phyloP scores from a whole-genome alignment of 2,329 filamentous ascomycete species.

The Diplodia intermedia region DNA sequence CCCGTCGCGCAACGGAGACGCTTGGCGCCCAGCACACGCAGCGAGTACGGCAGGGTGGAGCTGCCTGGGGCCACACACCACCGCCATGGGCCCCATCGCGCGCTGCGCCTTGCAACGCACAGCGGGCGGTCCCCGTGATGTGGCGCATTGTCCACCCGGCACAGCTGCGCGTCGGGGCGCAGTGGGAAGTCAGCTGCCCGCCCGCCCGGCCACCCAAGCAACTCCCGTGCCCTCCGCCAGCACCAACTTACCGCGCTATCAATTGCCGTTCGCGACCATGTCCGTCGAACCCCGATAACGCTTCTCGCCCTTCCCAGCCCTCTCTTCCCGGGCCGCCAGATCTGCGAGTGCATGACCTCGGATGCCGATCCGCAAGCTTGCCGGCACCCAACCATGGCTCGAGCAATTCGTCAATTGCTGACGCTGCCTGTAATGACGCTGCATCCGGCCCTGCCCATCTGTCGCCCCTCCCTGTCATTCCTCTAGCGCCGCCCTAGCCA shows the following conservation, averaged over 20 bases:
- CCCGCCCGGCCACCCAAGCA: constrained; percentile 3
- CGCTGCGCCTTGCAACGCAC: constrained; percentile 28
- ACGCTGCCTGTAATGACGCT: constrained; percentile 7
- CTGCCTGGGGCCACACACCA: constrained; percentile 18
- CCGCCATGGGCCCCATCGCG: constrained; percentile 11
- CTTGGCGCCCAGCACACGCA: constrained; percentile 20
- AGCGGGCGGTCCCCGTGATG: constrained; percentile 23
- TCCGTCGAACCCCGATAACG: constrained; percentile 12
- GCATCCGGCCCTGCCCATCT: constrained; percentile 20
- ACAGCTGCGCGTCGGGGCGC: constrained; percentile 27
- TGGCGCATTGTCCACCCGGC: constrained; percentile 26
- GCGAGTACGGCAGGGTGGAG: constrained; percentile 24
- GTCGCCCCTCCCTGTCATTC: constrained; percentile 7
- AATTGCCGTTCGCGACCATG: background rate
- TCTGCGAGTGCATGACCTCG: constrained; percentile 24
- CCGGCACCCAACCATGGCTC: constrained; percentile 27
- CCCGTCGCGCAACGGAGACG: constrained; percentile 11
- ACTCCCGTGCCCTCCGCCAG: constrained; percentile 3
- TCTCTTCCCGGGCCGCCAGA: constrained; percentile 15
- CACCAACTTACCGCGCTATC: background rate
- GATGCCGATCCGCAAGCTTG: constrained; percentile 28
- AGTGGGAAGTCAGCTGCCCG: constrained; percentile 30
- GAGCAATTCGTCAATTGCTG: constrained; percentile 20
- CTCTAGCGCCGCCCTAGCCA: constrained; percentile 13
- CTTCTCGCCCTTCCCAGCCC: constrained; percentile 1